Percentiles rank a stretch among this genome's conserved stretches.
These are phyloP conservation scores for Diplodia seriata DNA, from an alignment of 2,329 filamentous ascomycete species.

Conservation along the genomic window DNA sequence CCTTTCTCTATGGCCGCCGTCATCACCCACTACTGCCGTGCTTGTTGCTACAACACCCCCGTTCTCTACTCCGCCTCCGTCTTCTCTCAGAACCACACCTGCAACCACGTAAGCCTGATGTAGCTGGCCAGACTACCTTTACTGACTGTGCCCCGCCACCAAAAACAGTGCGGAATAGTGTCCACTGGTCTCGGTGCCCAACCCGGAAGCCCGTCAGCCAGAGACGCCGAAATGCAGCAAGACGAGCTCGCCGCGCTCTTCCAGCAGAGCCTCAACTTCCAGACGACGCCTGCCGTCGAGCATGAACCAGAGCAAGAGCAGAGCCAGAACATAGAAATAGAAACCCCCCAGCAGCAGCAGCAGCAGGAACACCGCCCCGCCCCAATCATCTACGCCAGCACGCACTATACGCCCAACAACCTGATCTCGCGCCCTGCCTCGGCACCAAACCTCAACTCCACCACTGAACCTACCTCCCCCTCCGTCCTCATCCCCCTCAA, in stretches of 20 bases:
- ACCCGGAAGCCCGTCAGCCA: conserved; percentile 42
- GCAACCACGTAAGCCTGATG: conserved; percentile 53
- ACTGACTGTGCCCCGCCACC: conserved; percentile 35
- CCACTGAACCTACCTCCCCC: conserved; percentile 28
- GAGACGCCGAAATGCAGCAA: conserved; percentile 68
- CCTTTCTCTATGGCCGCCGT: conserved; percentile 44
- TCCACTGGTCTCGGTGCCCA: conserved; percentile 49
- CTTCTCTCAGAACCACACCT: conserved; percentile 54
- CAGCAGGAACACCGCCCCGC: conserved; percentile 30
- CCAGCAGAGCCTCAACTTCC: conserved; percentile 66
- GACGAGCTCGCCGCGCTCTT: conserved; percentile 86
- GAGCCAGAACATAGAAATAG: neutral
- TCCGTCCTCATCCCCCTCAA: neutral
- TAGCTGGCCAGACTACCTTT: conserved; percentile 8
- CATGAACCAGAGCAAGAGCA: conserved; percentile 35
- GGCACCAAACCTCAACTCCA: conserved; percentile 32
- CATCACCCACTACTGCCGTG: conserved; percentile 48
- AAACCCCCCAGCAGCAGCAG: neutral
- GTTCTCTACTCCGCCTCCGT: conserved; percentile 51
- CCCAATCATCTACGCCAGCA: conserved; percentile 75
- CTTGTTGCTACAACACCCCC: conserved; percentile 49
- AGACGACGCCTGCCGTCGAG: conserved; percentile 24
- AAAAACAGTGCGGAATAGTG: conserved; percentile 52
- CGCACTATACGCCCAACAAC: conserved; percentile 80
- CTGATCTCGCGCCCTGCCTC: conserved; percentile 53